Conservation (phyloP, 1,284 basidiomycete species). For the Golubevia sp. region DNA sequence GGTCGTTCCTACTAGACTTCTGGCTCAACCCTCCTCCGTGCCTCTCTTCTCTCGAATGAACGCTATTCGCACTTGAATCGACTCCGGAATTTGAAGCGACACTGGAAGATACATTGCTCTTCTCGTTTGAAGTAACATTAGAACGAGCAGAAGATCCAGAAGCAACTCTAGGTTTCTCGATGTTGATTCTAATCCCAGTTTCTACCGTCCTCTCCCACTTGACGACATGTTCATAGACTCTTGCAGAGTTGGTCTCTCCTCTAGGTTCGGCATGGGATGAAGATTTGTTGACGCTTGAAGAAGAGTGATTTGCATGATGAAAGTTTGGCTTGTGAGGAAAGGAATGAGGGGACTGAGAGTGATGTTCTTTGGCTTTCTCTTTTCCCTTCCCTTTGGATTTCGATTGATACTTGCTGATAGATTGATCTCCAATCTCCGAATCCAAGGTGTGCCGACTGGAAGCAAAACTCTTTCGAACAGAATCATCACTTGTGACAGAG, state of each 20-base stretch:
- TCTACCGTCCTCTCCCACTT: slow-evolving; percentile 41
- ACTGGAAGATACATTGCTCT: background rate
- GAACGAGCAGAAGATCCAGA: background rate
- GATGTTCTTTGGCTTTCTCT: too few species aligned
- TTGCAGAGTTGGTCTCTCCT: slow-evolving; percentile 25
- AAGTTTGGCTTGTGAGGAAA: too few species aligned
- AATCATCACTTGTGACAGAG: background rate
- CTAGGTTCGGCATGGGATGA: slow-evolving; percentile 21
- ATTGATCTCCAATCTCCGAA: background rate
- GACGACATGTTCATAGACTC: slow-evolving; percentile 30
- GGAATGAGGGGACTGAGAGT: too few species aligned
- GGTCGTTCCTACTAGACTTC: slow-evolving; percentile 23
- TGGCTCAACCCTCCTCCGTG: background rate
- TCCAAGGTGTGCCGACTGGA: background rate
- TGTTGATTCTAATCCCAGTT: slow-evolving; percentile 34
- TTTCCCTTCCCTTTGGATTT: too few species aligned
- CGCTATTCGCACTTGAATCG: slow-evolving; percentile 1
- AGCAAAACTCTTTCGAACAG: background rate
- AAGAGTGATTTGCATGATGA: too few species aligned
- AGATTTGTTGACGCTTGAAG: too few species aligned
- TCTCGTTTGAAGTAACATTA: background rate
- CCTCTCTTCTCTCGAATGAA: background rate
- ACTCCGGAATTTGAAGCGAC: background rate
- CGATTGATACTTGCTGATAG: too few species aligned
- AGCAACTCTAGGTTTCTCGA: slow-evolving; percentile 14